Evolutionary conservation across 306 rosid genomes (phyloP), one percentile per base, ranked within the genome.

Genomic region (Ziziphus jujuba): DNA sequence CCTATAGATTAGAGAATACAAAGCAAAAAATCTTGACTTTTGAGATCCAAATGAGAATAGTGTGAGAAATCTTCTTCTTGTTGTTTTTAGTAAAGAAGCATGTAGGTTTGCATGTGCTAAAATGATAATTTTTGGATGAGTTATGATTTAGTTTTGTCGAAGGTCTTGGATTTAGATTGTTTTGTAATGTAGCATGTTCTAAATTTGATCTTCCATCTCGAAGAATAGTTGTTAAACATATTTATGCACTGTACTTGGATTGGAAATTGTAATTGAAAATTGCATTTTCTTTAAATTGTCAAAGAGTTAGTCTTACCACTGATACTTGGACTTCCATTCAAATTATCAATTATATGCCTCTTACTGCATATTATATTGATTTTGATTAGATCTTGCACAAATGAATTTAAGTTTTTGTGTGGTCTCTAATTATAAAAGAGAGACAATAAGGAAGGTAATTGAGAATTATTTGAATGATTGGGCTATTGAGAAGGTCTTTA

Each of bases 401-500:
- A 45, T 22, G 68, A 48, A 45, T 47, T n/a, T 60, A 19, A 45
- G 25, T 25, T 63, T 63, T 28, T 48, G 21, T 23, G 22, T 22
- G 14, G 17, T 45, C 15, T 43, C 53, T 35, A 0, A n/a, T 13
- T 13, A 59, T 19, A 59, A 36, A 38, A 49, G 43, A 47, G 52
- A 38, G 21, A 22, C 31, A 17, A n/a, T n/a, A n/a, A n/a, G n/a
- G n/a, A n/a, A n/a, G n/a, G n/a, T n/a, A n/a, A n/a, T n/a, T n/a
- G n/a, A 48, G 52, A 48, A 6, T 48, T 48, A 17, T 48, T 61
- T 61, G 19, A 19, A 4, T 50, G 70, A 65, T 16, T 65, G 45
- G 43, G 70, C 59, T 12, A 47, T 65, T 48, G 58, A 49, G n/a
- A 49, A 20, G n/a, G 57, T 33, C 25, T 50, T 50, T 35, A 49